These are phyloP conservation scores for Persicaria tinctoria DNA, from an alignment of 148 eudicot species.

Conservation along the genomic window DNA sequence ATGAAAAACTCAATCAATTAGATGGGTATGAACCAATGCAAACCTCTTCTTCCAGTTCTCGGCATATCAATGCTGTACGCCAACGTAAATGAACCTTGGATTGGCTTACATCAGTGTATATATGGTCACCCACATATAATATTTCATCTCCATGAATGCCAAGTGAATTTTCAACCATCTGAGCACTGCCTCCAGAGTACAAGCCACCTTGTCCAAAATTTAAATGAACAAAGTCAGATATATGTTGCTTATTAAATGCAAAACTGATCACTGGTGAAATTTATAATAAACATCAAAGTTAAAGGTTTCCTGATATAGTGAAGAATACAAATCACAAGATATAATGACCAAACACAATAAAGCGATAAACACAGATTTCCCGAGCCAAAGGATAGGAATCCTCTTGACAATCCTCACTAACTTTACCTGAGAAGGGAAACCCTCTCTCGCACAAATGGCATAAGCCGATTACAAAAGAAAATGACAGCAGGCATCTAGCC, in stretches of 20 bases:
- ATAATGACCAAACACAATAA: too few relatives aligned
- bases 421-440: too few relatives aligned
- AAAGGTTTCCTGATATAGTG: background rate
- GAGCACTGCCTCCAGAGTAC: slow-evolving; percentile 98
- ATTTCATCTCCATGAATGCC: slow-evolving; percentile 93
- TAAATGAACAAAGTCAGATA: background rate
- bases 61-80: slow-evolving; percentile 93
- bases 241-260: background rate
- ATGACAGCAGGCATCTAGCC: too few relatives aligned
- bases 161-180: slow-evolving; percentile 91
- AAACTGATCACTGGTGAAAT: background rate
- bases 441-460: too few relatives aligned
- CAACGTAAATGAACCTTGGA: slow-evolving; percentile 92
- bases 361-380: too few relatives aligned
- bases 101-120: slow-evolving; percentile 95
- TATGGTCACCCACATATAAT: slow-evolving; percentile 94
- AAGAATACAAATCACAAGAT: too few relatives aligned
- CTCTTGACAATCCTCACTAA: too few relatives aligned
- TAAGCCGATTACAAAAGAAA: too few relatives aligned
- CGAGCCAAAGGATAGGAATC: too few relatives aligned
- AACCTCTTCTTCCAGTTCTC: slow-evolving; percentile 96
- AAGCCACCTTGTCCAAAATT: slow-evolving; percentile 52
- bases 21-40: slow-evolving; percentile 6
- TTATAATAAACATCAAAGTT: background rate
- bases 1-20: background rate